Base-by-base conservation (phyloP, 2,329 filamentous ascomycete species). In the Kalaharituber pfeilii region DNA sequence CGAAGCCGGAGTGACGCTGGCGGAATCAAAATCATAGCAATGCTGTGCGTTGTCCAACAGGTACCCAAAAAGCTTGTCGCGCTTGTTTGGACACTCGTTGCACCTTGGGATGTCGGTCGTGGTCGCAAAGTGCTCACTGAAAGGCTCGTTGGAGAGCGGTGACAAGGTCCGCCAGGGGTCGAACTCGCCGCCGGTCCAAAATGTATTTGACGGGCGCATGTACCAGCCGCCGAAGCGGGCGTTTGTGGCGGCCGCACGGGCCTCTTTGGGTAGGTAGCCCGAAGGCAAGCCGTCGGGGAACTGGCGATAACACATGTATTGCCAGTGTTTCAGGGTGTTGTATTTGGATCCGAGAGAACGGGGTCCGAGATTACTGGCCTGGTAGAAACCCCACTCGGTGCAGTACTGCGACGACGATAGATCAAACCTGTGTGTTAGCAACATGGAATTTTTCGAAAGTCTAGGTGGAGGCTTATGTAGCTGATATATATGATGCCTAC, bases 111-210 rank as follows among this genome's bases (percentile, higher is more conserved):
- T 67, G 0, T 69, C 59, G 2, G 67, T 67, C 1, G 70, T 69
- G 5, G 69, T 58, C 0, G 57, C 58, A 15, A 72, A 62, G 2
- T 60, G 63, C 11, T 72, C 72, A 3, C 70, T 69, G 39, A 68
- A 69, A 0, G 59, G 52, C 55, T 73, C 69, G 0, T 60, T 65
- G 1, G 69, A 70, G 0, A 75, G 65, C 0, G 70, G 67, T 0
- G 69, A 71, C 2, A 75, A 63, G 0, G 71, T 69, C 20, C 71
- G 66, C 74, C 74, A 77, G 2, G 73, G 73, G 54, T 77, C 74
- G 57, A 70, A 74, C 53, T 75, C 69, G 3, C 73, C 72, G 24
- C 50, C 57, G 49, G 66, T 71, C 67, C 71, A 76, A 66, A 72
- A 75, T 1, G 69, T 67, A 56, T 76, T 75, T 8, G 71, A 73